Conservation (phyloP, 1,284 basidiomycete species). For the Trametes versicolor region DNA sequence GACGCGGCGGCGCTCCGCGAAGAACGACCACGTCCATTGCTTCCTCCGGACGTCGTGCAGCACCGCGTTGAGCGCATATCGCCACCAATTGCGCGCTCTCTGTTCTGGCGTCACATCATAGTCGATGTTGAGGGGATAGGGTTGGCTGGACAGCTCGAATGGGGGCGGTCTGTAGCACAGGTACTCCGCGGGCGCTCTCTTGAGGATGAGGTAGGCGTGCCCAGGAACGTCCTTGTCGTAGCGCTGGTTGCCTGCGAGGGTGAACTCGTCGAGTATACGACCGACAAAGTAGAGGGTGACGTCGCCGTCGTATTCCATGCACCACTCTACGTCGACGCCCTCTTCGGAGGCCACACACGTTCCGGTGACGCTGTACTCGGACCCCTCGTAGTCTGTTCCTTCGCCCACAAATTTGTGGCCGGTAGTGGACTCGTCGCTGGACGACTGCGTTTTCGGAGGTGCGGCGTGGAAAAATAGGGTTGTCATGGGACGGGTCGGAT, state of each 20-base stretch:
- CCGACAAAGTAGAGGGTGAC: slow-evolving; percentile 22
- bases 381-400: slow-evolving; percentile 11
- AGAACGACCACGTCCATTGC: slow-evolving; percentile 15
- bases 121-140: slow-evolving; percentile 15
- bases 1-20: slow-evolving; percentile 10
- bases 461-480: slow-evolving; percentile 25
- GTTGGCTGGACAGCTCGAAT: slow-evolving; percentile 3
- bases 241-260: slow-evolving; percentile 20
- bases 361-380: slow-evolving; percentile 14
- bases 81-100: slow-evolving; percentile 34
- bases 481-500: slow-evolving; percentile 29
- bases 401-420: slow-evolving; percentile 11
- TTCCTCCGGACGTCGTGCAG: slow-evolving; percentile 26
- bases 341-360: slow-evolving; percentile 6
- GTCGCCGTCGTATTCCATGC: slow-evolving; percentile 18
- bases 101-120: slow-evolving; percentile 8
- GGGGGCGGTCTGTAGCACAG: slow-evolving; percentile 4
- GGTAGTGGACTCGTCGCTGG: background rate
- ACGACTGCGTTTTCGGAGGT: slow-evolving; percentile 8
- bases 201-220: slow-evolving; percentile 18
- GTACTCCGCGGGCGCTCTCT: slow-evolving; percentile 8
- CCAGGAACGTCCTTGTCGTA: slow-evolving; percentile 20
- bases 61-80: slow-evolving; percentile 33
- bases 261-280: slow-evolving; percentile 22
- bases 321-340: slow-evolving; percentile 16